Evolutionary conservation across 192 early-diverging fungal genomes (phyloP).

Genomic region (Coemansia sp.): DNA sequence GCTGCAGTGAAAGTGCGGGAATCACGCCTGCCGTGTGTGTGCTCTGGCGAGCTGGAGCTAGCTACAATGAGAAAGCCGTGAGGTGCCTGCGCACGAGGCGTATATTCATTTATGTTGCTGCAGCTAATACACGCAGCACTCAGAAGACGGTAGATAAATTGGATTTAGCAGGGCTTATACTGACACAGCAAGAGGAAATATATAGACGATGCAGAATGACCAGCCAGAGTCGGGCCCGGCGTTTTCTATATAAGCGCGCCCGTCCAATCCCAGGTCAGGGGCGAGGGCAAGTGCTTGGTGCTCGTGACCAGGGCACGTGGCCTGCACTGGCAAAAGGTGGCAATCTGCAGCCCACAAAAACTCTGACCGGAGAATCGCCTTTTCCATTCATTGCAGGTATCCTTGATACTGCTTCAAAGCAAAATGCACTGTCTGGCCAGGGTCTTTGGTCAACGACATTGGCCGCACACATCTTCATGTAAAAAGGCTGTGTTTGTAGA

Average conservation of each 20-base stretch:
- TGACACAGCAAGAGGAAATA: not conserved
- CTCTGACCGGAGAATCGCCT: not conserved
- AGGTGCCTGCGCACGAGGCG: constrained; percentile 10
- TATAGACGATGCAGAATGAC: not conserved
- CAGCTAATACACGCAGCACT: constrained; percentile 3
- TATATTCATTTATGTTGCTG: constrained; percentile 10
- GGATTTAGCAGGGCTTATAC: too few relatives aligned
- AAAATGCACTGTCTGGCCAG: too few relatives aligned
- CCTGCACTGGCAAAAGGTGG: constrained; percentile 2
- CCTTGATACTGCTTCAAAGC: too few relatives aligned
- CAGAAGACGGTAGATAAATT: too few relatives aligned
- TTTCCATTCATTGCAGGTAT: too few relatives aligned
- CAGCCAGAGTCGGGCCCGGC: not conserved
- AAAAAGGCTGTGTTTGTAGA: too few relatives aligned
- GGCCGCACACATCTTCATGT: too few relatives aligned
- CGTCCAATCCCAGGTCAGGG: not conserved
- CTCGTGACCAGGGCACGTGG: constrained; percentile 12
- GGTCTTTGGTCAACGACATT: too few relatives aligned
- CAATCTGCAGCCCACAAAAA: constrained; percentile 3
- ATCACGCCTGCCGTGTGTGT: constrained; percentile 7
- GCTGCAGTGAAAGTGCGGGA: constrained; percentile 12
- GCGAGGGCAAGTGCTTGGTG: not conserved
- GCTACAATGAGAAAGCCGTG: constrained; percentile 2
- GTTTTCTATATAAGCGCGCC: not conserved
- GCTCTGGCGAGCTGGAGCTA: not conserved